phyloP scores from a whole-genome alignment of 257 asterid species.

The Knoxia roxburghii region DNA sequence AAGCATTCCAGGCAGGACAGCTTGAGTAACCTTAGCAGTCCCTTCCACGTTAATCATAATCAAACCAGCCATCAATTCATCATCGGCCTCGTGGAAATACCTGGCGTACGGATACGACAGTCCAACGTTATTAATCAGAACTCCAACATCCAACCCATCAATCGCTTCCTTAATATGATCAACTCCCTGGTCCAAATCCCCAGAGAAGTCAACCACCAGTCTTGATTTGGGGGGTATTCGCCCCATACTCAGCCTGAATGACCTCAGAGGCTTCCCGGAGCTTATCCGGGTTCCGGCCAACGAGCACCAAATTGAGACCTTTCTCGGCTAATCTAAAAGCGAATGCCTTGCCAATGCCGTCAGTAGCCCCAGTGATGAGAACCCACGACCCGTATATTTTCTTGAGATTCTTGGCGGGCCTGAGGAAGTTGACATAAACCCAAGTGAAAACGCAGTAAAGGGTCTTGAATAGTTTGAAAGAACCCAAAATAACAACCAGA shows the following conservation, averaged over 20 bases:
- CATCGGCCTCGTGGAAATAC: conserved; percentile 89
- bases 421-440: conserved; percentile 67
- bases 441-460: conserved; percentile 43
- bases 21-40: conserved; percentile 78
- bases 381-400: conserved; percentile 99
- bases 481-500: conserved; percentile 45
- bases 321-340: conserved; percentile 74
- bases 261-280: conserved; percentile 54
- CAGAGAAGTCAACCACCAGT: conserved; percentile 84
- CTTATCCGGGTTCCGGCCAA: conserved; percentile 80
- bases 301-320: conserved; percentile 69
- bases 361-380: conserved; percentile 87
- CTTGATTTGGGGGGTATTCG: conserved; percentile 65
- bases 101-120: conserved; percentile 88
- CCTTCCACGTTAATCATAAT: conserved; percentile 84
- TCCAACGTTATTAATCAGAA: conserved; percentile 82
- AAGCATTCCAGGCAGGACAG: conserved; percentile 83
- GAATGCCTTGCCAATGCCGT: conserved; percentile 90
- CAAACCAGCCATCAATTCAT: conserved; percentile 63
- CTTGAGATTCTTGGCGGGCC: conserved; percentile 80
- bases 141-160: conserved; percentile 73
- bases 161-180: conserved; percentile 56
- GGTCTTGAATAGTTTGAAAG: conserved; percentile 34
- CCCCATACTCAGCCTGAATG: conserved; percentile 48
- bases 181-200: conserved; percentile 73